Evolutionary conservation across 306 rosid genomes (phyloP), one percentile per base, ranked within the genome.

Genomic region (Neltuma alba): DNA sequence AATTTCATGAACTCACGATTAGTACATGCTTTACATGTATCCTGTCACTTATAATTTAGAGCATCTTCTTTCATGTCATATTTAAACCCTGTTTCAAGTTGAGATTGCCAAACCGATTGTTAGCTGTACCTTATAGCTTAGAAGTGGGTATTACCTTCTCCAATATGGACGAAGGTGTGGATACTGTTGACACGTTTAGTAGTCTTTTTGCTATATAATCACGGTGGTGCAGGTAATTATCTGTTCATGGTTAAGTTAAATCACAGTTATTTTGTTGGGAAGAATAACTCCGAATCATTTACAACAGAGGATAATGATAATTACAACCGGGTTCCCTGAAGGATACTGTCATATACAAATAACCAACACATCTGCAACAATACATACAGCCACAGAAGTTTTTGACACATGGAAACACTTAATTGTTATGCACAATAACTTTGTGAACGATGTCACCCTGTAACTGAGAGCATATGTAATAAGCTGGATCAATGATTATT

Each of bases 281-380:
- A 60, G 66, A 28, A 28, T 48, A 54, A 21, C 7, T 38, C 18
- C 66, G 71, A 76, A 77, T 76, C 58, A 50, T 62, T 70, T 52
- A 63, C 14, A 7, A 57, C 48, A 65, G 25, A 25, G 48, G 36
- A 13, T 25, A 66, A 54, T 65, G 34, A 20, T 70, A 71, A 76
- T 61, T 50, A 63, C 37, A 48, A 70, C 34, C 62, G 2, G 50
- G 16, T 5, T 16, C 37, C 65, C 7, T 61, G 45, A 30, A 77
- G 76, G 41, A 66, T 25, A 44, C 38, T 20, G 11, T 16, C n/a
- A 57, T 62, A 63, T 54, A 72, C 71, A 77, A n/a, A 44, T 40
- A 67, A 38, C 70, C 28, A 78, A 36, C 77, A 79, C 41, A 72
- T 57, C 36, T 61, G 70, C 75, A 74, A 57, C 70, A 83, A 69